Conservation (phyloP, 1,139 yeast genomes). For the Nakaseomyces bracarensis region DNA sequence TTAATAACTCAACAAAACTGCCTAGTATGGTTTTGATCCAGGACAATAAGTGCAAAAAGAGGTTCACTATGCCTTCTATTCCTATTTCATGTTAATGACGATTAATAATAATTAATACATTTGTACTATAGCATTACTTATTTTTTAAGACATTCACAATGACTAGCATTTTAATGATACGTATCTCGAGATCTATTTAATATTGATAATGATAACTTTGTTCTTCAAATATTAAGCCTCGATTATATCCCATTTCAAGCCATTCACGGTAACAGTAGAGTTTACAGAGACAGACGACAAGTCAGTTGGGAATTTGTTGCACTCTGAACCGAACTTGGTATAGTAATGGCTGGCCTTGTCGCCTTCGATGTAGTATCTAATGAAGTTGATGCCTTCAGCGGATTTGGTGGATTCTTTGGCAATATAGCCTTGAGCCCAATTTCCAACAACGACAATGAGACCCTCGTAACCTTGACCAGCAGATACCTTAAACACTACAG, state of each 20-base stretch:
- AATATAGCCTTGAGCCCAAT: conserved; percentile 47
- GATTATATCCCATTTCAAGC: conserved; percentile 27
- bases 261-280: conserved; percentile 19
- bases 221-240: conserved; percentile 26
- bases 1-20: conserved; percentile 23
- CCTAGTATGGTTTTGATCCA: conserved; percentile 34
- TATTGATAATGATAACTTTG: too few relatives aligned
- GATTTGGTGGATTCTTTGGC: conserved; percentile 33
- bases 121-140: too few relatives aligned
- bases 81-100: conserved; percentile 31
- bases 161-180: too few relatives aligned
- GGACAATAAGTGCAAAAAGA: conserved; percentile 42
- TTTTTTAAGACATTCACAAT: too few relatives aligned
- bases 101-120: too few relatives aligned
- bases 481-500: conserved; percentile 34
- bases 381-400: conserved; percentile 20
- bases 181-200: too few relatives aligned
- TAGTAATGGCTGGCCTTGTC: neutral
- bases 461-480: conserved; percentile 34
- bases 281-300: conserved; percentile 20
- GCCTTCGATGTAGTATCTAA: conserved; percentile 16
- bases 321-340: conserved; percentile 27
- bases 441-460: conserved; percentile 42
- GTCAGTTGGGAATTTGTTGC: conserved; percentile 28
- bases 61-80: conserved; percentile 16